phyloP scores from a whole-genome alignment of 2,329 filamentous ascomycete genomes.

The Colletotrichum sp. region DNA sequence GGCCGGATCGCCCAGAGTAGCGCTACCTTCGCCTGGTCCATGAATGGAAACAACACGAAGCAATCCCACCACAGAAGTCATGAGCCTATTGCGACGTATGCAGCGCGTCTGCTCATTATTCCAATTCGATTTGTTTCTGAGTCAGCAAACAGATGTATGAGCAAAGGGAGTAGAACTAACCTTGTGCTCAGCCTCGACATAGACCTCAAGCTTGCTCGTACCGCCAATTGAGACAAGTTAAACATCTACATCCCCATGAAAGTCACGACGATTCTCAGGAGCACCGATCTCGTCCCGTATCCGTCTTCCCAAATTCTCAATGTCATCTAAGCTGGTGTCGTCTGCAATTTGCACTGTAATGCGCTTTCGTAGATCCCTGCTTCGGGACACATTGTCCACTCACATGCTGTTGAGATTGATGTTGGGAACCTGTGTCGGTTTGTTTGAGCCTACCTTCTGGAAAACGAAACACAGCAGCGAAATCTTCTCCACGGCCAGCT shows the following conservation, averaged over 20 bases:
- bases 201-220: slow-evolving; percentile 47
- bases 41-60: slow-evolving; percentile 72
- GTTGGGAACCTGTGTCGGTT: slow-evolving; percentile 42
- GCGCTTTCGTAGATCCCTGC: slow-evolving; percentile 67
- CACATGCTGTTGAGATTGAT: slow-evolving; percentile 72
- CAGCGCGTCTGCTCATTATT: slow-evolving; percentile 72
- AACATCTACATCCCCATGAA: slow-evolving; percentile 70
- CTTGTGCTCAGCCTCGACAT: slow-evolving; percentile 56
- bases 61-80: slow-evolving; percentile 69
- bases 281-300: slow-evolving; percentile 67
- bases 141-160: not conserved
- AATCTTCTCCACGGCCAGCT: slow-evolving; percentile 26
- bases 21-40: not conserved
- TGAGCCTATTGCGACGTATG: slow-evolving; percentile 73
- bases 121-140: slow-evolving; percentile 70
- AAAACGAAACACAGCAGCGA: slow-evolving; percentile 26
- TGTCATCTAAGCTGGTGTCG: slow-evolving; percentile 70
- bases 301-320: slow-evolving; percentile 51
- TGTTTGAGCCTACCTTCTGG: slow-evolving; percentile 17
- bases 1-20: not conserved
- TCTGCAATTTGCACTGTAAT: slow-evolving; percentile 70
- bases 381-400: slow-evolving; percentile 71
- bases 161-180: not conserved
- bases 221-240: slow-evolving; percentile 46
- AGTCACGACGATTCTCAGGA: slow-evolving; percentile 66